Evolutionary conservation across 192 early-diverging fungal genomes (phyloP).

Genomic region (Rhizophagus prolifer): DNA sequence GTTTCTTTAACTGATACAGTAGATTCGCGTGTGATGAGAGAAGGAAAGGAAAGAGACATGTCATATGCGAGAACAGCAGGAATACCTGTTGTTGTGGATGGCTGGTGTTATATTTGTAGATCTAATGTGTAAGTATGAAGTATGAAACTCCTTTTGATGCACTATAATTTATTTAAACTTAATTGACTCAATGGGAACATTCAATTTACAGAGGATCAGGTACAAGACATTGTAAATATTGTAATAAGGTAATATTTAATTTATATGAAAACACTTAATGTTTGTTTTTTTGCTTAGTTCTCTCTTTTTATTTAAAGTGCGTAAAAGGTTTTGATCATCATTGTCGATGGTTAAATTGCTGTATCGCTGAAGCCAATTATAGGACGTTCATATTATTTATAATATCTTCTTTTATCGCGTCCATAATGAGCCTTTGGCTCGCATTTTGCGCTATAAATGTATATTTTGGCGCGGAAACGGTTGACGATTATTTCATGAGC

Average conservation of each 20-base stretch:
- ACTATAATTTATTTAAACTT: too few relatives aligned
- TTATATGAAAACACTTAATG: neutral
- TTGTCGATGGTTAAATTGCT: slow-evolving; percentile 29
- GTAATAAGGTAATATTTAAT: slow-evolving; percentile 25
- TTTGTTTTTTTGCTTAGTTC: neutral
- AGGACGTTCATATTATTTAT: slow-evolving; percentile 20
- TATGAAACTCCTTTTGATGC: too few relatives aligned
- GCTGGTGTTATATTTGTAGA: slow-evolving; percentile 26
- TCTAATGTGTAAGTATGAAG: slow-evolving; percentile 10
- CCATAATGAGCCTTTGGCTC: slow-evolving; percentile 18
- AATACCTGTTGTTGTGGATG: slow-evolving; percentile 19
- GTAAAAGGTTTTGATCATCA: slow-evolving; percentile 19
- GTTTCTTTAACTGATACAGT: slow-evolving; percentile 17
- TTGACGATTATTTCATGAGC: slow-evolving; percentile 7
- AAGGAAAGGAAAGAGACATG: slow-evolving; percentile 21
- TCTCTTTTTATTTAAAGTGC: neutral
- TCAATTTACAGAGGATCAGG: neutral
- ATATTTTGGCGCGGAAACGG: slow-evolving; percentile 9
- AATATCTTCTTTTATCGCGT: neutral
- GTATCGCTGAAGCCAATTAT: slow-evolving; percentile 28
- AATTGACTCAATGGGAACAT: neutral
- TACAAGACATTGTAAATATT: slow-evolving; percentile 29
- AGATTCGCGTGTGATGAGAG: slow-evolving; percentile 4
- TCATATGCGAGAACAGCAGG: slow-evolving; percentile 4
- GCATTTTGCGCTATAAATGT: neutral